A percentile compares a stretch with the other conserved stretches of the same genome.
Evolutionary conservation across 345 rosid species (phyloP).

Genomic region (Camelina sativa): DNA sequence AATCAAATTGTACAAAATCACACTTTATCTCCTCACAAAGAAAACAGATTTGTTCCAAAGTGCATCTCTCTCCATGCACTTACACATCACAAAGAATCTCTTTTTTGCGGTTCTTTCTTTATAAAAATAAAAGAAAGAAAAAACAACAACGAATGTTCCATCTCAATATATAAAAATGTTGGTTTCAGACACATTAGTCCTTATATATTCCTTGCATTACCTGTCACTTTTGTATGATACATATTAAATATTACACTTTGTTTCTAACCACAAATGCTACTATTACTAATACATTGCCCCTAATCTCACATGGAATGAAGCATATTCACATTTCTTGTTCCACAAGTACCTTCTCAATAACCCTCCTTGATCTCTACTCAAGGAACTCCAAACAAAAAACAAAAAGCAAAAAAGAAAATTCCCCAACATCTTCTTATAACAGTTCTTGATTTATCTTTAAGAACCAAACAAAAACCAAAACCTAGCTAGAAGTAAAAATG

Average conservation of each 20-base stretch:
- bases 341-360: conserved; percentile 41
- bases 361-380: conserved; percentile 49
- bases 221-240: conserved; percentile 42
- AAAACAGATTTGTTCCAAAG: conserved; percentile 41
- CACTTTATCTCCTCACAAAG: conserved; percentile 47
- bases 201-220: conserved; percentile 34
- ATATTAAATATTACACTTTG: conserved; percentile 4
- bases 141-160: conserved; percentile 41
- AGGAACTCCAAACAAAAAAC: conserved; percentile 34
- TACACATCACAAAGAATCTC: conserved; percentile 41
- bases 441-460: conserved; percentile 24
- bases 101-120: conserved; percentile 44
- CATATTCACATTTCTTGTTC: conserved; percentile 46
- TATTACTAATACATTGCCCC: conserved; percentile 39
- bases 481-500: conserved; percentile 27
- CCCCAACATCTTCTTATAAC: conserved; percentile 19
- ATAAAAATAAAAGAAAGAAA: conserved; percentile 46
- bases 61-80: conserved; percentile 34
- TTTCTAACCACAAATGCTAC: conserved; percentile 17
- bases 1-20: conserved; percentile 31
- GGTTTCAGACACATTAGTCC: conserved; percentile 35
- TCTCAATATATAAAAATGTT: conserved; percentile 31
- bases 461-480: conserved; percentile 18
- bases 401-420: too few species aligned
- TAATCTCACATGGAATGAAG: conserved; percentile 35